These are phyloP conservation scores for Ophiostoma himal-ulmi DNA, from an alignment of 2,329 filamentous ascomycete genomes.

Conservation along the genomic window DNA sequence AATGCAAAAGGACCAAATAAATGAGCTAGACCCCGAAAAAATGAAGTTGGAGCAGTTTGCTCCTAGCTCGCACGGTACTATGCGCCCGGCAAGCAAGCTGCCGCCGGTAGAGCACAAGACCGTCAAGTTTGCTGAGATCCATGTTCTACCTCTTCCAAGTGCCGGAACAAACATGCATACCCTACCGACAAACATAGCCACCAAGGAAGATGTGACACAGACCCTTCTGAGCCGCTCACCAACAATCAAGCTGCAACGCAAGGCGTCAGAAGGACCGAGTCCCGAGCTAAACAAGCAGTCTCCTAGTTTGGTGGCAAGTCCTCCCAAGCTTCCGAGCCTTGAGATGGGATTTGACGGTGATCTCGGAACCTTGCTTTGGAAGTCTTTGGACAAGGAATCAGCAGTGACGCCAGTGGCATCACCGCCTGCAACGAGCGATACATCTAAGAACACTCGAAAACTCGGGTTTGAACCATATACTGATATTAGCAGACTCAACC, in stretches of 20 bases:
- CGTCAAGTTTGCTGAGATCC: slow-evolving; percentile 19
- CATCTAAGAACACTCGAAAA: neutral
- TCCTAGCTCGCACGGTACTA: neutral
- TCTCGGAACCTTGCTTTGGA: slow-evolving; percentile 33
- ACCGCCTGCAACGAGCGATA: neutral
- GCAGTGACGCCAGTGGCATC: neutral
- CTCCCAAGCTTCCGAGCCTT: neutral
- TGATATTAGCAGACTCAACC: slow-evolving; percentile 21
- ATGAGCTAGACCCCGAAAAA: neutral
- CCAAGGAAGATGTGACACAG: neutral
- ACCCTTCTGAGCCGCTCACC: neutral
- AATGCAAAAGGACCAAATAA: neutral
- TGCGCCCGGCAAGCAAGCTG: neutral
- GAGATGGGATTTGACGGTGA: no score
- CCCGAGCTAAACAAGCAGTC: slow-evolving; percentile 16
- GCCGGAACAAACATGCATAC: neutral
- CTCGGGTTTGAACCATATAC: neutral
- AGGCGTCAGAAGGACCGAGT: neutral
- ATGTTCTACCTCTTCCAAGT: slow-evolving; percentile 3
- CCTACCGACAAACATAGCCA: neutral
- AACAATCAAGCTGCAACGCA: neutral
- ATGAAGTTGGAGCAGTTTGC: neutral
- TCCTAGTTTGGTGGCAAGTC: neutral
- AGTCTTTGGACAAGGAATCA: slow-evolving; percentile 27
- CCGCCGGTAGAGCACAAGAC: neutral